These are phyloP conservation scores for Cinnamomum chago DNA, from an alignment of 164 flowering plant genomes.

Conservation along the genomic window DNA sequence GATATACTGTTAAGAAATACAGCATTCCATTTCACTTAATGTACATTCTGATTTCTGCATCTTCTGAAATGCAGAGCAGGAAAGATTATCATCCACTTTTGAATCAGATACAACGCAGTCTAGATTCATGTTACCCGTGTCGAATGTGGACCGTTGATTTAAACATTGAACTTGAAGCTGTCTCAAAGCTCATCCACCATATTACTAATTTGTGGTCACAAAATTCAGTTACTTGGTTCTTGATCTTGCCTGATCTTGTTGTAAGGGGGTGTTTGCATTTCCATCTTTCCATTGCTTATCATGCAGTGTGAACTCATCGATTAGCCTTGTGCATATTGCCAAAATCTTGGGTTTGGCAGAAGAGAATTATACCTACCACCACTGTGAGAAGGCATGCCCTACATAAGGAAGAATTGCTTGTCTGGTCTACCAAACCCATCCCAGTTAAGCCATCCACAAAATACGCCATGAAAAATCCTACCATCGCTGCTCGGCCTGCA, in stretches of 20 bases:
- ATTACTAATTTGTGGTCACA: neutral
- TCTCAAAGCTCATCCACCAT: too few relatives aligned
- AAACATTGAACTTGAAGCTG: too few relatives aligned
- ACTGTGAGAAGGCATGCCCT: slow-evolving; percentile 45
- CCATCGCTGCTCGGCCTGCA: slow-evolving; percentile 66
- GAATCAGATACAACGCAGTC: too few relatives aligned
- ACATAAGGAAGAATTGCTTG: slow-evolving; percentile 50
- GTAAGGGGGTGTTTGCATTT: slow-evolving; percentile 7
- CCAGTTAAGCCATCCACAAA: slow-evolving; percentile 52
- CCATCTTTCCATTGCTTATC: slow-evolving; percentile 62
- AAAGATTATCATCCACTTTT: too few relatives aligned
- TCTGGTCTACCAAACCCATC: slow-evolving; percentile 57
- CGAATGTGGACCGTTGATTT: too few relatives aligned
- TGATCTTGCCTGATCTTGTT: slow-evolving; percentile 5
- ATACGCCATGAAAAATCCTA: slow-evolving; percentile 63
- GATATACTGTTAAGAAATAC: too few relatives aligned
- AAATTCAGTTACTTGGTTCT: slow-evolving; percentile 1
- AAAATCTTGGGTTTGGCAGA: slow-evolving; percentile 34
- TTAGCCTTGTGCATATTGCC: slow-evolving; percentile 33
- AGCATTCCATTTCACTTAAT: too few relatives aligned
- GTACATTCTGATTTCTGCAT: too few relatives aligned
- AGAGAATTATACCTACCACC: slow-evolving; percentile 32
- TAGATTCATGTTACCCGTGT: too few relatives aligned
- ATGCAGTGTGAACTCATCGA: slow-evolving; percentile 53
- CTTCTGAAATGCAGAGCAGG: too few relatives aligned